phyloP scores from a whole-genome alignment of 495 filamentous ascomycete species.

The Aspergillus ellipticus region DNA sequence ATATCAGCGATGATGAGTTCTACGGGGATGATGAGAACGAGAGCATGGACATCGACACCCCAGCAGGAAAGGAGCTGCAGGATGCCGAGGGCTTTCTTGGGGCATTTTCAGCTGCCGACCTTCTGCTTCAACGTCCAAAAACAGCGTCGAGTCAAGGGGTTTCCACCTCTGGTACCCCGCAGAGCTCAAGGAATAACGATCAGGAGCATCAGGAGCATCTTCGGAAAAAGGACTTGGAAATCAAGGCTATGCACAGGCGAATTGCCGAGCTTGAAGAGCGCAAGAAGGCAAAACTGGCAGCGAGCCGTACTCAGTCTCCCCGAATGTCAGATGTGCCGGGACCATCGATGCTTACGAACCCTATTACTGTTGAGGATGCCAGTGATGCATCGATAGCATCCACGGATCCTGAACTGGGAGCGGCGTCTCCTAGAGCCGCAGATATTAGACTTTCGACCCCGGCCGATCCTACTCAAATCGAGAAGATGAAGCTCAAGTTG shows the following conservation, averaged over 20 bases:
- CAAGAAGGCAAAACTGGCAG: slow-evolving; percentile 52
- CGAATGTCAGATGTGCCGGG: slow-evolving; percentile 18
- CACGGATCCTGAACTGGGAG: not conserved
- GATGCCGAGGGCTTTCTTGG: not conserved
- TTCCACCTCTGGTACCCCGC: slow-evolving; percentile 37
- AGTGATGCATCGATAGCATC: slow-evolving; percentile 1
- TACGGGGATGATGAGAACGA: slow-evolving; percentile 42
- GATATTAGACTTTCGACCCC: not conserved
- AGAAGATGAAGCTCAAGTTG: slow-evolving; percentile 27
- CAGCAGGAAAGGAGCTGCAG: not conserved
- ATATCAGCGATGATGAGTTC: slow-evolving; percentile 66
- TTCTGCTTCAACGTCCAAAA: slow-evolving; percentile 10
- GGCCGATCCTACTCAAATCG: slow-evolving; percentile 20
- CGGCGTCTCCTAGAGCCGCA: not conserved
- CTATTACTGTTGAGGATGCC: slow-evolving; percentile 12
- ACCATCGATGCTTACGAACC: slow-evolving; percentile 18
- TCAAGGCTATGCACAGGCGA: slow-evolving; percentile 67
- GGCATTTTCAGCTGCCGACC: slow-evolving; percentile 1
- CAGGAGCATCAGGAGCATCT: slow-evolving; percentile 59
- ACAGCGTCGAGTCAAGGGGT: slow-evolving; percentile 13
- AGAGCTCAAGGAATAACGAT: slow-evolving; percentile 32
- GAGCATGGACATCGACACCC: slow-evolving; percentile 31
- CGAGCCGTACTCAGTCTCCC: slow-evolving; percentile 36
- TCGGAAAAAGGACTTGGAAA: slow-evolving; percentile 60
- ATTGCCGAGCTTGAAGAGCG: slow-evolving; percentile 75